Conservation (phyloP, 495 filamentous ascomycete genomes). For the Chaetomium cochliodes region DNA sequence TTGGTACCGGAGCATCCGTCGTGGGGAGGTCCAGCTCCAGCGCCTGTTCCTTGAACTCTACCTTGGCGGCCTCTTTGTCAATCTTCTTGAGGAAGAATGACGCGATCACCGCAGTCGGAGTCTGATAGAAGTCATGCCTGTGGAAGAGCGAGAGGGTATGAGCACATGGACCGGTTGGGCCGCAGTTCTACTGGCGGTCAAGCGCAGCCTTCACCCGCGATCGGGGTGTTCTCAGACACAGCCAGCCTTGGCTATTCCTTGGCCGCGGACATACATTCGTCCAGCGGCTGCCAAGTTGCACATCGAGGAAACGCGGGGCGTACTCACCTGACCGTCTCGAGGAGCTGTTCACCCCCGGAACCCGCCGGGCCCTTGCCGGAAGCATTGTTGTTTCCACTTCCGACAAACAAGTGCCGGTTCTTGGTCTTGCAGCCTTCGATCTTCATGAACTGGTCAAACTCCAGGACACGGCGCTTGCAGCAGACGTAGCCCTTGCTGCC, state of each 20-base stretch:
- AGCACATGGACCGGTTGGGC: constrained; percentile 23
- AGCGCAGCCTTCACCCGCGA: constrained; percentile 14
- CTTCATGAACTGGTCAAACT: constrained; percentile 97
- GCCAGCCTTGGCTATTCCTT: constrained; percentile 35
- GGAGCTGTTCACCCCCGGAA: constrained; percentile 54
- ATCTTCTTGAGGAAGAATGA: constrained; percentile 98
- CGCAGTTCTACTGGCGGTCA: constrained; percentile 18
- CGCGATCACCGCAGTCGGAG: constrained; percentile 75
- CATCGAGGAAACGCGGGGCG: constrained; percentile 3
- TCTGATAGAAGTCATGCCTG: constrained; percentile 96
- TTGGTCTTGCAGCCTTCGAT: constrained; percentile 87
- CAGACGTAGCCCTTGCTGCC: constrained; percentile 96
- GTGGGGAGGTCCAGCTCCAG: constrained; percentile 80
- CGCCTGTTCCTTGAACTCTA: constrained; percentile 59
- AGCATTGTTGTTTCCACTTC: constrained; percentile 66
- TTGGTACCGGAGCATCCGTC: constrained; percentile 62
- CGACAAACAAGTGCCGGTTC: constrained; percentile 79
- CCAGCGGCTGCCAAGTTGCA: constrained; percentile 14
- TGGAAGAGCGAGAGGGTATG: constrained; percentile 8
- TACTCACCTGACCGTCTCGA: constrained; percentile 68
- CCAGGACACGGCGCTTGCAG: constrained; percentile 91
- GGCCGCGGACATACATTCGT: constrained; percentile 26
- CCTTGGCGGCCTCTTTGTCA: constrained; percentile 69
- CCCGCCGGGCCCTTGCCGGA: constrained; percentile 23
- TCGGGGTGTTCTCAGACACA: constrained; percentile 30